phyloP scores from a whole-genome alignment of 306 rosid species.

The Inga laurina region DNA sequence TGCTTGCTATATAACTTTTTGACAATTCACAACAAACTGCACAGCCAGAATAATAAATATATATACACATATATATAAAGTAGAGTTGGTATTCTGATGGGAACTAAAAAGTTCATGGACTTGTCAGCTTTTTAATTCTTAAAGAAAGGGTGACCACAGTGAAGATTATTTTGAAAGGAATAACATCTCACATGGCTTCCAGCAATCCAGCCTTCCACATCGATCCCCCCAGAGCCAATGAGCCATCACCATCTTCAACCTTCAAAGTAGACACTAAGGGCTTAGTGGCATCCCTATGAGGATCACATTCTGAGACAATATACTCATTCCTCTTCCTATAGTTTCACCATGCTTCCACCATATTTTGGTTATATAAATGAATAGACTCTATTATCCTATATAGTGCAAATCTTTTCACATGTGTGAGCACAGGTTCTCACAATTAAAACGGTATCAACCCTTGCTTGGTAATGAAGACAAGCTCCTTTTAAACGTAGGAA shows the following conservation, averaged over 20 bases:
- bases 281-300: slow-evolving; percentile 39
- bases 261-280: slow-evolving; percentile 39
- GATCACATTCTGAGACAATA: slow-evolving; percentile 30
- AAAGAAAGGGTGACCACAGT: slow-evolving; percentile 27
- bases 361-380: slow-evolving; percentile 10
- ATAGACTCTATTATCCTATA: neutral
- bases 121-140: slow-evolving; percentile 37
- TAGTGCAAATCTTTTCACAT: neutral
- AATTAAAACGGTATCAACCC: neutral
- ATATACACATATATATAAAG: too few relatives aligned
- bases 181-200: slow-evolving; percentile 68
- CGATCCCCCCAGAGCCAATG: slow-evolving; percentile 5
- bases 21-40: slow-evolving; percentile 10
- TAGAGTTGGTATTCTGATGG: slow-evolving; percentile 23
- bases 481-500: neutral
- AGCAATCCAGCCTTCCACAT: neutral
- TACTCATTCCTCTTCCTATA: slow-evolving; percentile 27
- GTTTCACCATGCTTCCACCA: slow-evolving; percentile 33
- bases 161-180: slow-evolving; percentile 26
- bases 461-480: slow-evolving; percentile 7
- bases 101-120: slow-evolving; percentile 28
- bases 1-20: slow-evolving; percentile 19
- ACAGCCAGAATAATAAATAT: neutral
- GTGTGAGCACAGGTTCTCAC: neutral
- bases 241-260: slow-evolving; percentile 51